A percentile compares a stretch with the other conserved stretches of the same genome.
These are phyloP conservation scores for Inosperma sp. DNA, from an alignment of 768 basidiomycete species.

Conservation along the genomic window DNA sequence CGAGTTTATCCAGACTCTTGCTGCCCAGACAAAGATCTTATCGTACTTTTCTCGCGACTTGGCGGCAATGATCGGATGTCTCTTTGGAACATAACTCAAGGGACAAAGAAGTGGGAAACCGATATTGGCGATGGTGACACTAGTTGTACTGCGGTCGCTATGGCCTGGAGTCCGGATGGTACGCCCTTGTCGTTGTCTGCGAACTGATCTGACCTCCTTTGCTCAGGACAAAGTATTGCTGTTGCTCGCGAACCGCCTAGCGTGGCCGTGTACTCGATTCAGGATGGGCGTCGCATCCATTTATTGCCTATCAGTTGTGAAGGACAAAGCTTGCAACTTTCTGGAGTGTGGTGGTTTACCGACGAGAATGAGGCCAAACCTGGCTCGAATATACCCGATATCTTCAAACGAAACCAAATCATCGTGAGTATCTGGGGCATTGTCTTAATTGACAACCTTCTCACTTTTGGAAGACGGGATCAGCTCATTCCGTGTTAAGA, in stretches of 20 bases:
- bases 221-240: constrained; percentile 63
- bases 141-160: constrained; percentile 48
- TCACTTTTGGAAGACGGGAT: constrained; percentile 59
- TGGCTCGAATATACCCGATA: constrained; percentile 58
- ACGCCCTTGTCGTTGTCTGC: constrained; percentile 13
- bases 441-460: constrained; percentile 10
- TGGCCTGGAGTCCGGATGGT: constrained; percentile 87
- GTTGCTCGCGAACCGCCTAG: constrained; percentile 65
- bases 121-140: constrained; percentile 50
- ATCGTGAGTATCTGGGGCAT: constrained; percentile 43
- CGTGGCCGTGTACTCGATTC: constrained; percentile 70
- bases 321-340: constrained; percentile 28
- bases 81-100: constrained; percentile 74
- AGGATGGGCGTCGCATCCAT: constrained; percentile 62
- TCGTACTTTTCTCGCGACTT: constrained; percentile 60
- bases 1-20: constrained; percentile 62
- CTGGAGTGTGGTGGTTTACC: constrained; percentile 71
- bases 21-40: constrained; percentile 81
- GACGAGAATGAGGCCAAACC: constrained; percentile 38
- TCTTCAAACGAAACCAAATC: constrained; percentile 62
- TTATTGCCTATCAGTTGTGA: constrained; percentile 35
- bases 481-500: constrained; percentile 66
- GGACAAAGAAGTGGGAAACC: constrained; percentile 78
- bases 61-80: constrained; percentile 67
- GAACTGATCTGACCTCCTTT: neutral